Percentiles rank a stretch among this genome's conserved stretches.
phyloP scores from a whole-genome alignment of 176 grass and related monocot genomes.

The Rhynchospora tenuis region DNA sequence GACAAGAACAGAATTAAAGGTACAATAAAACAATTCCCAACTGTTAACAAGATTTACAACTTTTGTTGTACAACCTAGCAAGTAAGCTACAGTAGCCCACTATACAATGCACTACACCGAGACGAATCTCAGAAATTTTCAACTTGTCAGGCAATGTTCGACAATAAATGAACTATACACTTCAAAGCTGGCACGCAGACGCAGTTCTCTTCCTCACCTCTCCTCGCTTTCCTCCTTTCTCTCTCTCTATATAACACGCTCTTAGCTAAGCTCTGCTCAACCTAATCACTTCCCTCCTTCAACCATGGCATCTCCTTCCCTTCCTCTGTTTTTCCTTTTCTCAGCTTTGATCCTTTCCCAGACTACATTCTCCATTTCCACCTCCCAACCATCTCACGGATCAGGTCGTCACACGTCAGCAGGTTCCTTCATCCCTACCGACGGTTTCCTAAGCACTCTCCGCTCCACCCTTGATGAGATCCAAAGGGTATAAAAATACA shows the following conservation, averaged over 20 bases:
- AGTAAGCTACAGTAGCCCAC: background rate
- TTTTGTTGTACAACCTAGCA: too few relatives aligned
- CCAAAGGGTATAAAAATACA: constrained; percentile 12
- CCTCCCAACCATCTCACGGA: background rate
- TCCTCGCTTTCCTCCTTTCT: background rate
- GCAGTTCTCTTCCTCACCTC: background rate
- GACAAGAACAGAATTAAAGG: too few relatives aligned
- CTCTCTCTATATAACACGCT: constrained; percentile 9
- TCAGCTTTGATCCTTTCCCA: constrained; percentile 9
- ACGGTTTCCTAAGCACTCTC: constrained; percentile 33
- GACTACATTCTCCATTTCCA: background rate
- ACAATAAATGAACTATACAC: background rate
- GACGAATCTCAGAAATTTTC: background rate
- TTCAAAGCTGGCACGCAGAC: constrained; percentile 14
- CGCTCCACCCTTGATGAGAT: constrained; percentile 47
- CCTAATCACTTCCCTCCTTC: background rate
- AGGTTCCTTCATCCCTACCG: constrained; percentile 6
- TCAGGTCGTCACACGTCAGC: background rate
- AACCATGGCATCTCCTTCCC: constrained; percentile 12
- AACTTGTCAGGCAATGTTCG: background rate
- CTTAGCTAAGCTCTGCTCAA: background rate
- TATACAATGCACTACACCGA: background rate
- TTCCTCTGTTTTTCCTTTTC: constrained; percentile 10
- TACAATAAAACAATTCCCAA: too few relatives aligned
- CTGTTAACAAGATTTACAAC: too few relatives aligned